These are phyloP conservation scores for Fusarium nematophilum DNA, from an alignment of 2,329 filamentous ascomycete species.

Conservation along the genomic window DNA sequence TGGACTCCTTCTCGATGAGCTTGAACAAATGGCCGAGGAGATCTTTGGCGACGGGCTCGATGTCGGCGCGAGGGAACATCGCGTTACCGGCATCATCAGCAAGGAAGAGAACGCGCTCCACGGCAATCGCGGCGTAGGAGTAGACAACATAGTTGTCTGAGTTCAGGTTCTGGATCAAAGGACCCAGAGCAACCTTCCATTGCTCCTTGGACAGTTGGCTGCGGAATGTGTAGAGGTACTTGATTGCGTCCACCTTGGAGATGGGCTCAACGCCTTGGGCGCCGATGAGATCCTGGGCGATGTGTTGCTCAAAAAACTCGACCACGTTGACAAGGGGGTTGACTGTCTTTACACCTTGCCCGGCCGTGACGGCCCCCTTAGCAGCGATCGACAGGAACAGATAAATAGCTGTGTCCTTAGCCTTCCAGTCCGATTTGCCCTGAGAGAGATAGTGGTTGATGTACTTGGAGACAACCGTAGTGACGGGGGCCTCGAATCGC, in stretches of 20 bases:
- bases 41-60: constrained; percentile 85
- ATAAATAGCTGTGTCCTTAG: constrained; percentile 98
- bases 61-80: constrained; percentile 82
- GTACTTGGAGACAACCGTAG: constrained; percentile 86
- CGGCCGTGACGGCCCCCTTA: constrained; percentile 87
- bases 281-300: constrained; percentile 88
- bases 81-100: constrained; percentile 79
- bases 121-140: constrained; percentile 94
- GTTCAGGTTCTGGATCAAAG: constrained; percentile 90
- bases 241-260: constrained; percentile 96
- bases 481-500: constrained; percentile 87
- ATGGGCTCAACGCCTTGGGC: constrained; percentile 79
- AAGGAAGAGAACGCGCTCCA: constrained; percentile 92
- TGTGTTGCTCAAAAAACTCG: constrained; percentile 93
- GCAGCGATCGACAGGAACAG: constrained; percentile 94
- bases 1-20: constrained; percentile 85
- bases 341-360: constrained; percentile 89
- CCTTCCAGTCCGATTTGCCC: constrained; percentile 88
- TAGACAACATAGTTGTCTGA: constrained; percentile 96
- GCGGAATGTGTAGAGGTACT: constrained; percentile 96
- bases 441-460: constrained; percentile 88
- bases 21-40: constrained; percentile 91
- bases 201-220: constrained; percentile 92
- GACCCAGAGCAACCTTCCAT: constrained; percentile 89
- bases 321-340: constrained; percentile 91